Conservation (phyloP, 106 monocot species). For the Platanthera guangdongensis region DNA sequence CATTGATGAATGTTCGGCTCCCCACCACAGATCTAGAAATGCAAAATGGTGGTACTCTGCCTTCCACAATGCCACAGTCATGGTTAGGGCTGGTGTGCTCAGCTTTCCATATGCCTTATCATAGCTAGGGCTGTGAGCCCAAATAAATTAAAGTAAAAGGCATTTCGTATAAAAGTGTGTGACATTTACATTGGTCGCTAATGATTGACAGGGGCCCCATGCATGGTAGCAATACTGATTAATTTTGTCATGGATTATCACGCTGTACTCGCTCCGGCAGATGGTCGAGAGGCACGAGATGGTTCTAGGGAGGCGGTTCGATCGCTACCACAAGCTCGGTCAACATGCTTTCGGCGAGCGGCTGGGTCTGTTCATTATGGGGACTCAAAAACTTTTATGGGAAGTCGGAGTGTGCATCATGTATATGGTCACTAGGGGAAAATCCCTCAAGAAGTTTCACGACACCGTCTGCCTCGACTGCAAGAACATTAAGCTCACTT, state of each 20-base stretch:
- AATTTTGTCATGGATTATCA: constrained; percentile 63
- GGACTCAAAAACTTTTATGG: constrained; percentile 44
- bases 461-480: too few species aligned
- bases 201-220: constrained; percentile 37
- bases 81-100: constrained; percentile 4
- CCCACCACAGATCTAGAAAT: constrained; percentile 1
- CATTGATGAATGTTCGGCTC: not conserved
- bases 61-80: constrained; percentile 4
- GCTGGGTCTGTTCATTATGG: constrained; percentile 64
- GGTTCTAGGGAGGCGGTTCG: constrained; percentile 61
- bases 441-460: too few species aligned
- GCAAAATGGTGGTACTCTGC: constrained; percentile 12
- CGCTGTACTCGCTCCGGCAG: constrained; percentile 66
- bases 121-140: not conserved
- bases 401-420: not conserved
- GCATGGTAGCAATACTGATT: constrained; percentile 38
- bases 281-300: constrained; percentile 86
- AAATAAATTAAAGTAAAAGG: too few species aligned
- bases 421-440: too few species aligned
- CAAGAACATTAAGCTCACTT: too few species aligned
- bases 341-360: constrained; percentile 63
- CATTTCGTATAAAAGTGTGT: too few species aligned
- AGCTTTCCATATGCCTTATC: constrained; percentile 5
- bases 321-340: constrained; percentile 57
- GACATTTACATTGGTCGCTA: not conserved